Evolutionary conservation across 768 basidiomycete species (phyloP).

Genomic region (Clavulina sp.): DNA sequence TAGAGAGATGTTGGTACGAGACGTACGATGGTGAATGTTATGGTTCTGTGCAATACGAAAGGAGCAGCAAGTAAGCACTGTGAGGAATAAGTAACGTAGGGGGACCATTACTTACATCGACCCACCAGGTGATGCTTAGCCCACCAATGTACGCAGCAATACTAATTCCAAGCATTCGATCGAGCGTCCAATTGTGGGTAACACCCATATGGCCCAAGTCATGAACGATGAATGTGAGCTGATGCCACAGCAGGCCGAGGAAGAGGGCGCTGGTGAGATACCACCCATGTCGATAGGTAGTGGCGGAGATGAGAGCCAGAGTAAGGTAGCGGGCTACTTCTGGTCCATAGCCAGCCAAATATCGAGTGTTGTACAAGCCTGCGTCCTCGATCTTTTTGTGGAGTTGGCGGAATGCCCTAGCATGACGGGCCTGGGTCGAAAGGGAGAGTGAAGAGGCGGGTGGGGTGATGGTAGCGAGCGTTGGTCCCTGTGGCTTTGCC

Average conservation of each 20-base stretch:
- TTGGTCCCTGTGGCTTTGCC: slow-evolving; percentile 16
- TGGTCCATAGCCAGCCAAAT: slow-evolving; percentile 74
- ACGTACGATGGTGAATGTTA: slow-evolving; percentile 88
- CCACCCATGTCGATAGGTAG: slow-evolving; percentile 47
- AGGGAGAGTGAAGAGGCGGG: slow-evolving; percentile 28
- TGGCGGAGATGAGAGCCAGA: slow-evolving; percentile 39
- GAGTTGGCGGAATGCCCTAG: slow-evolving; percentile 62
- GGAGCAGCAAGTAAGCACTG: neutral
- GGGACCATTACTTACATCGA: slow-evolving; percentile 47
- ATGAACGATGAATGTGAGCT: slow-evolving; percentile 80
- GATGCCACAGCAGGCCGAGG: slow-evolving; percentile 88
- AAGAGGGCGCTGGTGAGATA: slow-evolving; percentile 56
- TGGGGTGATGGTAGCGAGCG: slow-evolving; percentile 14
- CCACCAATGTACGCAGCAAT: slow-evolving; percentile 83
- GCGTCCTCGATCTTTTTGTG: slow-evolving; percentile 57
- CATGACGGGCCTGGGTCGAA: slow-evolving; percentile 40
- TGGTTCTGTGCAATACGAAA: slow-evolving; percentile 32
- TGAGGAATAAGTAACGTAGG: neutral
- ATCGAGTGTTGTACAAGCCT: slow-evolving; percentile 73
- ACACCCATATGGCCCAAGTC: slow-evolving; percentile 93
- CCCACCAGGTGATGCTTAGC: slow-evolving; percentile 96
- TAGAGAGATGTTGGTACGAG: slow-evolving; percentile 1
- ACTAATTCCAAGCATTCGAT: slow-evolving; percentile 61
- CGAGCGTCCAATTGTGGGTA: slow-evolving; percentile 68
- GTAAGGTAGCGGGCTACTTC: slow-evolving; percentile 66